phyloP scores from a whole-genome alignment of 2,329 filamentous ascomycete genomes.

The Curvularia spicifera region DNA sequence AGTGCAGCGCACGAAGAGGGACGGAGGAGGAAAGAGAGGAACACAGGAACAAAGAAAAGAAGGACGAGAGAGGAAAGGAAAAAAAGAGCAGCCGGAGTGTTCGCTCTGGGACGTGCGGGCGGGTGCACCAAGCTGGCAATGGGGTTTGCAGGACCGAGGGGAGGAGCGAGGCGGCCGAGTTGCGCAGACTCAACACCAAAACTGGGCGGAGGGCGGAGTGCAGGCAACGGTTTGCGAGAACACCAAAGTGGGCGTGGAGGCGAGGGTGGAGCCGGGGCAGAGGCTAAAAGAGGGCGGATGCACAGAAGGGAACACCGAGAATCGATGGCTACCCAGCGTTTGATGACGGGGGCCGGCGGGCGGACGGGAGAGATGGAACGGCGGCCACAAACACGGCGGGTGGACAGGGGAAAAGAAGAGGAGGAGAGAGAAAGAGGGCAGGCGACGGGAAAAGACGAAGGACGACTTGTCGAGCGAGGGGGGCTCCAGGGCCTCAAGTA shows the following conservation, averaged over 20 bases:
- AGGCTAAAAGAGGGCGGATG: slow-evolving; percentile 27
- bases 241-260: slow-evolving; percentile 43
- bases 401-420: slow-evolving; percentile 25
- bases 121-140: neutral
- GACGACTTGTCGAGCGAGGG: slow-evolving; percentile 25
- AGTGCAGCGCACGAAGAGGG: neutral
- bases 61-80: neutral
- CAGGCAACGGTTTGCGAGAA: slow-evolving; percentile 40
- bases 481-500: slow-evolving; percentile 32
- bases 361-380: slow-evolving; percentile 36
- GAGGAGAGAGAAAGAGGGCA: slow-evolving; percentile 23
- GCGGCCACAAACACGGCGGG: slow-evolving; percentile 24
- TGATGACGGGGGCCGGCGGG: slow-evolving; percentile 38
- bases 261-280: slow-evolving; percentile 24
- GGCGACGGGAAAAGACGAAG: slow-evolving; percentile 28
- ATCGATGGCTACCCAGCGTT: slow-evolving; percentile 29
- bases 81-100: neutral
- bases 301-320: slow-evolving; percentile 41
- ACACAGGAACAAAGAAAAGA: neutral
- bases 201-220: slow-evolving; percentile 30
- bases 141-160: slow-evolving; percentile 5
- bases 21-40: neutral
- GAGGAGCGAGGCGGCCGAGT: slow-evolving; percentile 20
- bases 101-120: neutral
- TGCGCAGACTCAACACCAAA: slow-evolving; percentile 46